Conservation (phyloP, 306 rosid genomes). For the Quercus variabilis region DNA sequence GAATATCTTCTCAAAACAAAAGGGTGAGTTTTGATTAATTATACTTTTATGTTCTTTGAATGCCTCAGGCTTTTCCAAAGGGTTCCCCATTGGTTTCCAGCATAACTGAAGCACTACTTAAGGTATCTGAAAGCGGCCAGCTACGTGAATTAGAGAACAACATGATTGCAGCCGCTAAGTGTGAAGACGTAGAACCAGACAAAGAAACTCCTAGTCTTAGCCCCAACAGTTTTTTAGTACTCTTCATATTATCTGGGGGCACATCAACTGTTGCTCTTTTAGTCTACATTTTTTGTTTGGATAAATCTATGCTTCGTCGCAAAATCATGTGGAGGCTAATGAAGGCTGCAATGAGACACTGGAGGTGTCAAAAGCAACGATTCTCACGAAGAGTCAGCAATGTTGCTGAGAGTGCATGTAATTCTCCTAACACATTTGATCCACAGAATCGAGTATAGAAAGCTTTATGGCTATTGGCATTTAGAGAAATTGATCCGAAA, state of each 20-base stretch:
- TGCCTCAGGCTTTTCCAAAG: constrained; percentile 39
- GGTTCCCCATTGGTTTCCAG: constrained; percentile 30
- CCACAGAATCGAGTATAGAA: too few relatives aligned
- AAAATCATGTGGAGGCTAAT: constrained; percentile 18
- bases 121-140: constrained; percentile 31
- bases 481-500: too few relatives aligned
- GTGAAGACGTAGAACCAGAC: constrained; percentile 14
- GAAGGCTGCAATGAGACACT: constrained; percentile 18
- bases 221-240: constrained; percentile 34
- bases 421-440: background rate
- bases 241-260: constrained; percentile 34
- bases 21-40: too few relatives aligned
- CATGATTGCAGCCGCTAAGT: constrained; percentile 37
- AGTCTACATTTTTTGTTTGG: constrained; percentile 11
- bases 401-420: background rate
- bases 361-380: constrained; percentile 18
- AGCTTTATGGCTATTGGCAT: too few relatives aligned
- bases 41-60: background rate
- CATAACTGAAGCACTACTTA: constrained; percentile 33
- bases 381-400: constrained; percentile 27
- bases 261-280: constrained; percentile 45
- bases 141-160: constrained; percentile 21
- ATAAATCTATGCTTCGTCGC: background rate
- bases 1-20: background rate
- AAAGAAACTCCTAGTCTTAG: constrained; percentile 32